Evolutionary conservation across 129 eudicot species (phyloP).

Genomic region (Chrysanthemum makinoi): DNA sequence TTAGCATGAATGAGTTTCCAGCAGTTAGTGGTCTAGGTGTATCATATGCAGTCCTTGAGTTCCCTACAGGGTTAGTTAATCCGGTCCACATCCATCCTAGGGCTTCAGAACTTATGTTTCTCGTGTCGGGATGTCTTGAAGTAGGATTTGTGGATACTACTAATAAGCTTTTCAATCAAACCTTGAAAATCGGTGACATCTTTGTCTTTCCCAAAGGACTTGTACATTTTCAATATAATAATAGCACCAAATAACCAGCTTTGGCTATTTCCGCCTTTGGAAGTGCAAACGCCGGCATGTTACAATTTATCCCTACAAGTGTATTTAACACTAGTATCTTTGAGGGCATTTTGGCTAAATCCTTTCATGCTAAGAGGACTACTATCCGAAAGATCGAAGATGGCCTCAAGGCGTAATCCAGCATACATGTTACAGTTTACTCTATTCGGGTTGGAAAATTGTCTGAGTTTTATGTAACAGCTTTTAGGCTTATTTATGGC

Average conservation of each 20-base stretch:
- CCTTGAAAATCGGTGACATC: constrained; percentile 23
- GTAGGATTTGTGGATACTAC: constrained; percentile 41
- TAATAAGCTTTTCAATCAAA: constrained; percentile 33
- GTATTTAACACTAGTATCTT: constrained; percentile 31
- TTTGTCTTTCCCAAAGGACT: constrained; percentile 28
- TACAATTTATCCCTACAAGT: constrained; percentile 22
- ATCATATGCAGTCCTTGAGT: constrained; percentile 32
- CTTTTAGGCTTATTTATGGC: too few species aligned
- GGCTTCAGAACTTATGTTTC: constrained; percentile 42
- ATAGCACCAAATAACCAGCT: constrained; percentile 13
- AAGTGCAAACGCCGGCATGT: constrained; percentile 35
- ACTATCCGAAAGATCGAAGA: constrained; percentile 31
- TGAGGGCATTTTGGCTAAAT: constrained; percentile 34
- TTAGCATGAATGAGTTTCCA: constrained; percentile 36
- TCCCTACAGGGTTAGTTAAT: constrained; percentile 29
- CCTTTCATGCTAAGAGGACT: constrained; percentile 29
- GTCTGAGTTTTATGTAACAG: too few species aligned
- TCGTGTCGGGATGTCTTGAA: constrained; percentile 32
- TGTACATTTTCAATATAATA: constrained; percentile 35
- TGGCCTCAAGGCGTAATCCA: constrained; percentile 17
- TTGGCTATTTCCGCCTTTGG: constrained; percentile 40
- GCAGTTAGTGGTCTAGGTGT: constrained; percentile 36
- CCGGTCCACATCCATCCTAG: constrained; percentile 41
- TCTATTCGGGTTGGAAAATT: not conserved
- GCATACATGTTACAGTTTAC: not conserved